phyloP scores from a whole-genome alignment of 2,329 filamentous ascomycete species.

The Fusarium tanahbumbuense region DNA sequence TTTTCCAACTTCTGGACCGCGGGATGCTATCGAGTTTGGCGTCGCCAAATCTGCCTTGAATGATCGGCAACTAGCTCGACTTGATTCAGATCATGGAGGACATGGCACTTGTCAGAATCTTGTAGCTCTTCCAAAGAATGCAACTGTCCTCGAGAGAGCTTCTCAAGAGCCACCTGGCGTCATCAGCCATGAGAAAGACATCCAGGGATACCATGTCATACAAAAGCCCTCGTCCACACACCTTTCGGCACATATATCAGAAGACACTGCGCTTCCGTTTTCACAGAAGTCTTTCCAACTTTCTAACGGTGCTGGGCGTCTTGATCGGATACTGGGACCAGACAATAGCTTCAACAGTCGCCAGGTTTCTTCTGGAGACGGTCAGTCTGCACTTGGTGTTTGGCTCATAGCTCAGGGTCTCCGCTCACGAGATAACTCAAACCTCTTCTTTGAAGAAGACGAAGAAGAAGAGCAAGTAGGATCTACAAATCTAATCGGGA shows the following conservation, averaged over 20 bases:
- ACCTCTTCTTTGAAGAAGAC: slow-evolving; percentile 28
- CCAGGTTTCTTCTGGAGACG: slow-evolving; percentile 49
- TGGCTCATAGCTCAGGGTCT: slow-evolving; percentile 54
- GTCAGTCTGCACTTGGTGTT: slow-evolving; percentile 51
- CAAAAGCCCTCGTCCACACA: neutral
- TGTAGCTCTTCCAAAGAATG: neutral
- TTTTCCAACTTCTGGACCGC: slow-evolving; percentile 55
- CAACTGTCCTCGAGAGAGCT: neutral
- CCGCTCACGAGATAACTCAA: slow-evolving; percentile 45
- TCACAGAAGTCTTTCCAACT: slow-evolving; percentile 35
- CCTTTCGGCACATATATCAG: slow-evolving; percentile 1
- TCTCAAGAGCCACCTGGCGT: neutral
- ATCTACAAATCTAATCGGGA: neutral
- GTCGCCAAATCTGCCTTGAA: slow-evolving; percentile 27
- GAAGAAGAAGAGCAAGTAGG: slow-evolving; percentile 7
- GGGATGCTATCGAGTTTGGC: slow-evolving; percentile 63
- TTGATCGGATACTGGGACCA: slow-evolving; percentile 39
- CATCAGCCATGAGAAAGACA: neutral
- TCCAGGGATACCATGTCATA: neutral
- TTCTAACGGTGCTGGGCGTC: slow-evolving; percentile 32
- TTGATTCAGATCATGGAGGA: slow-evolving; percentile 7
- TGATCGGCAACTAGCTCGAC: neutral
- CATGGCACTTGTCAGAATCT: neutral
- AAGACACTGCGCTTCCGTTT: slow-evolving; percentile 13
- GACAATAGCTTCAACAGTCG: slow-evolving; percentile 48